Base-by-base conservation (phyloP, 1,284 basidiomycete genomes). In the Pholiota adiposa region DNA sequence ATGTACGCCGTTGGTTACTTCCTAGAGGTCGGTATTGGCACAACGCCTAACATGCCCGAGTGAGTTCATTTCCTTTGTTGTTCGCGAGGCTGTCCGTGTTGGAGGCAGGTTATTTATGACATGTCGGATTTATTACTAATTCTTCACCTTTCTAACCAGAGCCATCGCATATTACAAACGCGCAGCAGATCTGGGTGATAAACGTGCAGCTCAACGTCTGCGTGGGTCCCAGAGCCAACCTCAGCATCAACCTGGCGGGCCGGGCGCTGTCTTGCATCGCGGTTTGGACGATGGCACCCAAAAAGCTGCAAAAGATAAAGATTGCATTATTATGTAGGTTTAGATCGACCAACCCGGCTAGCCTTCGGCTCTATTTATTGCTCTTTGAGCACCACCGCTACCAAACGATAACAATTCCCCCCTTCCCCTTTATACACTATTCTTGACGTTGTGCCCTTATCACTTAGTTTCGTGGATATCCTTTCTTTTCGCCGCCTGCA, bases 1-100 rank as follows among this genome's bases (percentile, higher is more conserved):
- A 92, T 96, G 87, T 99, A 99, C 69, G 96, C 97, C 14, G 90
- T 97, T 0, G 97, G 97, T 4, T 99, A 99, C 79, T 99, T 99
- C 75, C 86, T 92, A 61, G 97, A 99, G 78, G 93, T 95, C 36
- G 94, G 94, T 44, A 93, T 96, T 61, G 94, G 94, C 53, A 92
- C 90, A 46, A 74, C 84, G 51, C 81, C 87, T 19, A 86, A 87
- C 72, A 80, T 85, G 66, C 75, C 81, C 61, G 87, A 92, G 89
- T 92, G 70, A 69, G 88, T 82, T 49, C 61, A 52, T 58, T 67
- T 59, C 56, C 55, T 43, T 29, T 43, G 51, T 4, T 41, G 29
- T 54, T 56, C 4, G 27, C 40, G 53, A 29, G 46, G 46, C 49
- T 52, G 40, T 43, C 14, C 23, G 23, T 46, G 21, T 46, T 23